phyloP scores from a whole-genome alignment of 371 early-diverging fungal genomes.

The Nematocida sp. region DNA sequence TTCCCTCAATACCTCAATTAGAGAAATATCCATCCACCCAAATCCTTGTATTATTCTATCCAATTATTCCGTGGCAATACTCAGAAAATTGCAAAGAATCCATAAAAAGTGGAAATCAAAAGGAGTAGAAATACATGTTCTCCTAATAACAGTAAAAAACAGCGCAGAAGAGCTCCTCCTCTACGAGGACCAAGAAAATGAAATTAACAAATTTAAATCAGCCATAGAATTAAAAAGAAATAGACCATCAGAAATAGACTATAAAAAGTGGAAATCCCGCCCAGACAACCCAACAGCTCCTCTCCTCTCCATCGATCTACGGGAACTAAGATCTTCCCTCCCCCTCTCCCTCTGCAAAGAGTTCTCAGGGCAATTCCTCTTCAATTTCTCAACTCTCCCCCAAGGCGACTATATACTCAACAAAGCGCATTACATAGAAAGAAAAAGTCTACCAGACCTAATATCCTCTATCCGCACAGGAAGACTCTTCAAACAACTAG shows the following conservation, averaged over 20 bases:
- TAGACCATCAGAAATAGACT: constrained; percentile 15
- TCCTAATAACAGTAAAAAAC: constrained; percentile 1
- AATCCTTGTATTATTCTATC: constrained; percentile 13
- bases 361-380: not conserved
- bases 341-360: constrained; percentile 12
- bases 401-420: constrained; percentile 43
- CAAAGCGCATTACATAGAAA: constrained; percentile 31
- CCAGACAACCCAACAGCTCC: constrained; percentile 24
- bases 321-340: constrained; percentile 19
- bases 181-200: not conserved
- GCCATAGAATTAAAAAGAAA: constrained; percentile 42
- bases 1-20: not conserved
- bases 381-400: constrained; percentile 6
- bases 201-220: constrained; percentile 17
- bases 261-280: not conserved
- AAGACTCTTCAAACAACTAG: constrained; percentile 36
- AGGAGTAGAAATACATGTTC: constrained; percentile 6
- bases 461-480: constrained; percentile 18
- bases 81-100: constrained; percentile 3
- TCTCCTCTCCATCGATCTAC: constrained; percentile 21
- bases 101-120: not conserved
- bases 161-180: constrained; percentile 7
- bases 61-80: constrained; percentile 3
- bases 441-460: constrained; percentile 41
- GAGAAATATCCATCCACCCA: not conserved